Evolutionary conservation across 345 rosid genomes (phyloP).

Genomic region (Moringa oleifera): DNA sequence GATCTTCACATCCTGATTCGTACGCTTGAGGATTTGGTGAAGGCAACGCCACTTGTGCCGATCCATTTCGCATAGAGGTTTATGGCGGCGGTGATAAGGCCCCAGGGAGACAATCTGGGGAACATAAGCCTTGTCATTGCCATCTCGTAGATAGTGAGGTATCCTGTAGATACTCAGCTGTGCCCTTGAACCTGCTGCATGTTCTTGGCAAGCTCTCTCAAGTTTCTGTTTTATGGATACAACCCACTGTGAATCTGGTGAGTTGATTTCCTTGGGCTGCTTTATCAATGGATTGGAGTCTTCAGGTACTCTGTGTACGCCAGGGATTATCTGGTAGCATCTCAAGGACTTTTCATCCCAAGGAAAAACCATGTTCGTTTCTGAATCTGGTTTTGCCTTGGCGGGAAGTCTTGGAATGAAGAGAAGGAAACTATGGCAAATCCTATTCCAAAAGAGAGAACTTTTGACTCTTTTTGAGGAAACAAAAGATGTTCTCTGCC

Average conservation of each 20-base stretch:
- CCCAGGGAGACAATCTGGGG: slow-evolving; percentile 64
- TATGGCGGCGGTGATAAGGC: slow-evolving; percentile 62
- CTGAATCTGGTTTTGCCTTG: slow-evolving; percentile 8
- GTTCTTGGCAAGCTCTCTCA: slow-evolving; percentile 56
- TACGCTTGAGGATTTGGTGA: slow-evolving; percentile 44
- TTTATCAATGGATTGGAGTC: slow-evolving; percentile 37
- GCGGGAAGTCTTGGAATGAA: neutral
- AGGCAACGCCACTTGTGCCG: slow-evolving; percentile 64
- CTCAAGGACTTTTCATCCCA: slow-evolving; percentile 62
- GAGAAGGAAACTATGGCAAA: neutral
- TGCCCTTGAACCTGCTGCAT: slow-evolving; percentile 53
- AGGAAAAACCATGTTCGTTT: slow-evolving; percentile 50
- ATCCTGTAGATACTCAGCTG: slow-evolving; percentile 28
- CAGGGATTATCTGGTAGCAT: slow-evolving; percentile 69
- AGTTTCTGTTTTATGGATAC: slow-evolving; percentile 58
- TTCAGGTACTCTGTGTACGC: slow-evolving; percentile 55
- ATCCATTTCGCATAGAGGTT: slow-evolving; percentile 54
- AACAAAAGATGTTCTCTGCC: no score
- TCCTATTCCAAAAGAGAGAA: neutral
- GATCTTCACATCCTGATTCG: slow-evolving; percentile 33
- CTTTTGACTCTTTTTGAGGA: slow-evolving; percentile 3
- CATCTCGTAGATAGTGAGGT: slow-evolving; percentile 30
- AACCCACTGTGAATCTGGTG: slow-evolving; percentile 57
- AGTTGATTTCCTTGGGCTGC: slow-evolving; percentile 5
- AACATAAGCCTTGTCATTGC: slow-evolving; percentile 52